phyloP scores from a whole-genome alignment of 768 basidiomycete species.

The Naganishia antarctica region DNA sequence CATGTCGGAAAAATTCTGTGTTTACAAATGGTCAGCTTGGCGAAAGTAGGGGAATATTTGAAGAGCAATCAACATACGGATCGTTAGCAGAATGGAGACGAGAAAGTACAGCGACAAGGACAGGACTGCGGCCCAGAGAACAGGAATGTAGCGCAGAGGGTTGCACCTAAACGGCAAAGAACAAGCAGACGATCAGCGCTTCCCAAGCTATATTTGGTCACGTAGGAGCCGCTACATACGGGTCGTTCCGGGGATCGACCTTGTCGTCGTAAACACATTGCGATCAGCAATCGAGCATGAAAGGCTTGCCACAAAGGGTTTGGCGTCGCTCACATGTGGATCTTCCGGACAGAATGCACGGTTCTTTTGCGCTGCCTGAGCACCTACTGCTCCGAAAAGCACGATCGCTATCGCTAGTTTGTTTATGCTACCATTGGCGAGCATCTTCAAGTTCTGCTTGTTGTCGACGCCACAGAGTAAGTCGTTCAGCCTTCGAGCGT shows the following conservation, averaged over 20 bases:
- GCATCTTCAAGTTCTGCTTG: too few relatives aligned
- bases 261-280: background rate
- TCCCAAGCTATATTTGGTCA: background rate
- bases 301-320: background rate
- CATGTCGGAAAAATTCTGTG: conserved; percentile 31
- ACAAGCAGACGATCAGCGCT: background rate
- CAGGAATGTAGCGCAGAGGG: conserved; percentile 48
- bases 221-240: background rate
- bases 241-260: conserved; percentile 4
- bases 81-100: conserved; percentile 39
- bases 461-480: too few relatives aligned
- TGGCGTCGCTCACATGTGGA: background rate
- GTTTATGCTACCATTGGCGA: background rate
- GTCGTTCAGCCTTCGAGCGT: too few relatives aligned
- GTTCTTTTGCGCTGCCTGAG: conserved; percentile 10
- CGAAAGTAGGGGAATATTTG: background rate
- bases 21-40: background rate
- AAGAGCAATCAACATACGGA: conserved; percentile 33
- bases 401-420: background rate
- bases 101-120: conserved; percentile 43
- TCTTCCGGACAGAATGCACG: conserved; percentile 3
- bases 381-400: conserved; percentile 7
- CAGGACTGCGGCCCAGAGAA: conserved; percentile 35
- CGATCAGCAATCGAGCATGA: background rate
- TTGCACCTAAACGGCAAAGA: conserved; percentile 36